Conservation (phyloP, 2,329 filamentous ascomycete genomes). For the Apiospora koreana region DNA sequence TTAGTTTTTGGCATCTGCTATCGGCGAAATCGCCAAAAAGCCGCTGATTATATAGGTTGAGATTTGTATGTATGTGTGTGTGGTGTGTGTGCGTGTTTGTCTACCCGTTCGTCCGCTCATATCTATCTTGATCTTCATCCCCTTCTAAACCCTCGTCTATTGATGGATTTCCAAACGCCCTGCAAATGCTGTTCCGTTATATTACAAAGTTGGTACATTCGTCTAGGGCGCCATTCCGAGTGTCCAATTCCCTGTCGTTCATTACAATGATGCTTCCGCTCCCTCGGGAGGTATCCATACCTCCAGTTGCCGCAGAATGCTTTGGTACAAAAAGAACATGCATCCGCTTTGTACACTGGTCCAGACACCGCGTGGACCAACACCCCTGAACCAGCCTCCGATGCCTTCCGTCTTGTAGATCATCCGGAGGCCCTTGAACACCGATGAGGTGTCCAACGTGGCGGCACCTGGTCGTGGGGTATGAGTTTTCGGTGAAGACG, state of each 20-base stretch:
- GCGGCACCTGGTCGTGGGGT: conserved; percentile 77
- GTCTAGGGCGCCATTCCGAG: neutral
- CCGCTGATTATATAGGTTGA: conserved; percentile 15
- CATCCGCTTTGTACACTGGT: conserved; percentile 96
- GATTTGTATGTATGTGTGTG: conserved; percentile 23
- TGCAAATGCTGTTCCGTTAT: conserved; percentile 29
- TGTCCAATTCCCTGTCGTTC: neutral
- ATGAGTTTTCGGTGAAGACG: conserved; percentile 84
- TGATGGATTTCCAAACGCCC: conserved; percentile 27
- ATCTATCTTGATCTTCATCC: conserved; percentile 21
- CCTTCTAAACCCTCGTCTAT: conserved; percentile 11
- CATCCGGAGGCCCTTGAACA: conserved; percentile 78
- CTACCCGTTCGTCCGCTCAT: conserved; percentile 16
- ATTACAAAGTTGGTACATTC: conserved; percentile 24
- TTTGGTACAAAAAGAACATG: conserved; percentile 96
- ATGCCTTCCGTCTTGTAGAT: conserved; percentile 92
- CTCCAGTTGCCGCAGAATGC: conserved; percentile 77
- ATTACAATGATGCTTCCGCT: conserved; percentile 28
- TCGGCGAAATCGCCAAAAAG: neutral
- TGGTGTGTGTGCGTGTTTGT: neutral
- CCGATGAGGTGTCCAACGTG: conserved; percentile 84
- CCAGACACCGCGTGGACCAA: conserved; percentile 92
- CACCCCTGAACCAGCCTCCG: conserved; percentile 89
- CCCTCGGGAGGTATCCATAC: conserved; percentile 40
- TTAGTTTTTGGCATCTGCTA: neutral